Evolutionary conservation across 345 rosid species (phyloP), one percentile per base, ranked within the genome.

Genomic region (Bruguiera gymnorhiza): DNA sequence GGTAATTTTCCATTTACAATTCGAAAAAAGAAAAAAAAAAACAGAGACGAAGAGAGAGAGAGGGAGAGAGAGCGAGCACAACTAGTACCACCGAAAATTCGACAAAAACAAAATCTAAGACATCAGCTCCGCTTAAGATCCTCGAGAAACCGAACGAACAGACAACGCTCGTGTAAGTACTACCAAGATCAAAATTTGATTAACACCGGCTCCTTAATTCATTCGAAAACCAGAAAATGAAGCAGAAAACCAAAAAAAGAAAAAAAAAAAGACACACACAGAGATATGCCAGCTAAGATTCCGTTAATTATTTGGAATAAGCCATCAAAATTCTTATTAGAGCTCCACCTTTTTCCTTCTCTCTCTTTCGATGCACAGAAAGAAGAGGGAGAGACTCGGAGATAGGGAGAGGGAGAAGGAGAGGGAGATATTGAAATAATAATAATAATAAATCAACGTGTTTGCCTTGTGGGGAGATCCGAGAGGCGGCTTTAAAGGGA

Each of bases 381-480:
- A 34, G 8, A 34, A 34, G 37, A 18, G 5, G 8, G 53, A 60
- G 60, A 18, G 61, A 50, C 15, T 39, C 43, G 61, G 39, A 15
- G 29, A 8, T 21, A 26, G 2, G 31, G 9, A 23, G 67, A 60
- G 39, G 23, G 52, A 32, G n/a, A 29, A 21, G 21, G 50, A 21
- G 26, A 7, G 62, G 20, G 39, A 18, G 19, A 2, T 2, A 2
- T 26, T 26, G 27, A 26, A 26, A 26, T 1, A 1, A 26, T 2
- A 26, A 26, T 2, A 26, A 26, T 1, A 26, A 16, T 6, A 68
- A 32, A 32, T 34, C 75, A 71, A 72, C 74, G 74, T 56, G 81
- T 74, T 39, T 31, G 63, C 27, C 56, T 37, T 37, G 11, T 29
- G 20, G 36, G 31, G 31, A 9, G 50, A 13, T 43, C 50, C 4